phyloP scores from a whole-genome alignment of 305 asterid species.

The Salvia sclarea region DNA sequence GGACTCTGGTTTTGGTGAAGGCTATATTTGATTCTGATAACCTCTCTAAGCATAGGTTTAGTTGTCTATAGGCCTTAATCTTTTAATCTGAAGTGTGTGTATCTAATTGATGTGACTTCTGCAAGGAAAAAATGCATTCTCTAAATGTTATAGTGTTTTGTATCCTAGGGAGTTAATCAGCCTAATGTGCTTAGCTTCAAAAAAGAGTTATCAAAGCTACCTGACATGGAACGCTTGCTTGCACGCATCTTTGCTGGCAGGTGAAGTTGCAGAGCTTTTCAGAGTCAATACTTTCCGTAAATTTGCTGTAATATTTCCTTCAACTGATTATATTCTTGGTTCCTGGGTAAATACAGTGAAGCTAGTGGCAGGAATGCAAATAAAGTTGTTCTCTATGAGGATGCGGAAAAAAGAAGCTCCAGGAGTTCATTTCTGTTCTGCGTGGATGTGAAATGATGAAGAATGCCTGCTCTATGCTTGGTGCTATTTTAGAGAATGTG shows the following conservation, averaged over 20 bases:
- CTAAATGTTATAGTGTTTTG: constrained; percentile 16
- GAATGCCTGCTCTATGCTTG: constrained; percentile 72
- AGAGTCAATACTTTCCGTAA: constrained; percentile 7
- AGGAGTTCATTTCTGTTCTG: constrained; percentile 83
- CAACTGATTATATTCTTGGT: constrained; percentile 27
- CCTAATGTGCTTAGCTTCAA: constrained; percentile 74
- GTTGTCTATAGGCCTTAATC: constrained; percentile 9
- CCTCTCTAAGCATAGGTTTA: neutral
- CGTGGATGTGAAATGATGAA: constrained; percentile 85
- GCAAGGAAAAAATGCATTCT: constrained; percentile 2
- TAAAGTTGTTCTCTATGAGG: constrained; percentile 88
- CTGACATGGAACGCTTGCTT: constrained; percentile 95
- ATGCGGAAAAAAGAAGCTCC: constrained; percentile 86
- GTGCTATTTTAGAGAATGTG: constrained; percentile 54
- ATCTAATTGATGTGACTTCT: constrained; percentile 14
- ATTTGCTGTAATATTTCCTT: constrained; percentile 26
- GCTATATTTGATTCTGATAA: constrained; percentile 45
- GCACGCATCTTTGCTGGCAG: constrained; percentile 88
- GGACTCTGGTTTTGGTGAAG: constrained; percentile 69
- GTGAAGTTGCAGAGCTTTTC: constrained; percentile 44
- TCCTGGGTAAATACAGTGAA: constrained; percentile 59
- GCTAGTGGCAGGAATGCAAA: constrained; percentile 91
- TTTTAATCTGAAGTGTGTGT: constrained; percentile 10
- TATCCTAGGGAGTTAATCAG: constrained; percentile 63
- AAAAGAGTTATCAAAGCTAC: constrained; percentile 81